Conservation (phyloP, 768 basidiomycete species). For the Pulveroboletus sp. region DNA sequence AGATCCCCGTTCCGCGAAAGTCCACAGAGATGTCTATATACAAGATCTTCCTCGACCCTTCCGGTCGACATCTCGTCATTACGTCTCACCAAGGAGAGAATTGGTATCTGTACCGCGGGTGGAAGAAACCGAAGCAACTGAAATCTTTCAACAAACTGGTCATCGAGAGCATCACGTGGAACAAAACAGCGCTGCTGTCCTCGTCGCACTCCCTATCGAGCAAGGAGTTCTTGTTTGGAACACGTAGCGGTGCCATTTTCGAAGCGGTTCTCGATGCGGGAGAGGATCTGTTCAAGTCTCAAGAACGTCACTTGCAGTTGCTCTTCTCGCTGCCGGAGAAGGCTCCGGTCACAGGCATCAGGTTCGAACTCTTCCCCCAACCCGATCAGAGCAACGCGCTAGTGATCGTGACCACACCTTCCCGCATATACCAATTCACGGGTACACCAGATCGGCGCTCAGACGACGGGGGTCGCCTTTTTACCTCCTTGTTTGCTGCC, state of each 20-base stretch:
- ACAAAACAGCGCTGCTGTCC: slow-evolving; percentile 61
- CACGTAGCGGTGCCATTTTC: slow-evolving; percentile 78
- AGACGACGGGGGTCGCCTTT: slow-evolving; percentile 75
- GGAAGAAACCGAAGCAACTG: slow-evolving; percentile 79
- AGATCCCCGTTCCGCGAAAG: slow-evolving; percentile 73
- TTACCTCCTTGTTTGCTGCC: slow-evolving; percentile 65
- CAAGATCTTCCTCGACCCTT: slow-evolving; percentile 89
- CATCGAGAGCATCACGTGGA: slow-evolving; percentile 93
- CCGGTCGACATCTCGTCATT: slow-evolving; percentile 84
- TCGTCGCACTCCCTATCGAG: slow-evolving; percentile 70
- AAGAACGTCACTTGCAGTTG: slow-evolving; percentile 70
- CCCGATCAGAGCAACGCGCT: slow-evolving; percentile 58
- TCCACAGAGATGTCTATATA: slow-evolving; percentile 71
- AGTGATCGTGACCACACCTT: slow-evolving; percentile 79
- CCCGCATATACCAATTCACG: slow-evolving; percentile 87
- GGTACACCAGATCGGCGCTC: slow-evolving; percentile 62
- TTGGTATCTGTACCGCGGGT: slow-evolving; percentile 81
- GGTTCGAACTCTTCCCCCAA: slow-evolving; percentile 71
- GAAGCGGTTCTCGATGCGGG: slow-evolving; percentile 88
- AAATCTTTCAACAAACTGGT: slow-evolving; percentile 75
- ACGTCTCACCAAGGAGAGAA: slow-evolving; percentile 88
- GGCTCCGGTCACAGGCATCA: slow-evolving; percentile 80
- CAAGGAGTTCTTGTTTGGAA: slow-evolving; percentile 82
- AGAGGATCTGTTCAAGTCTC: slow-evolving; percentile 89
- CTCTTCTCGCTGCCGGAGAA: slow-evolving; percentile 78